A percentile compares a stretch with the other conserved stretches of the same genome.
phyloP scores from a whole-genome alignment of 768 basidiomycete species.

The Russula sp. region DNA sequence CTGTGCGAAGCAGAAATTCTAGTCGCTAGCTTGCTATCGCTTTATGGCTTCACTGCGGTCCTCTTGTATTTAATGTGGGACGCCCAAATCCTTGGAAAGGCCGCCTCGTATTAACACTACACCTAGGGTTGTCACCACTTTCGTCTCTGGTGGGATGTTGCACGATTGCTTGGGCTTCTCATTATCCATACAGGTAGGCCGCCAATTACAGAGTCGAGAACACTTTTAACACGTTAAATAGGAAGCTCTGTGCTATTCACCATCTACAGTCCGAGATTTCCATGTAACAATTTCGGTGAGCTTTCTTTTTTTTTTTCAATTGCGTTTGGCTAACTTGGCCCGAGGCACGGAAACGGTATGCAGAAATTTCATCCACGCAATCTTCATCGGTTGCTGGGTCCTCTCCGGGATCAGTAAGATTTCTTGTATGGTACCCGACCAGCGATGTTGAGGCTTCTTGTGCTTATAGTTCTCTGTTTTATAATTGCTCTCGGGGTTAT shows the following conservation, averaged over 20 bases:
- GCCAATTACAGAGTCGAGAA: background rate
- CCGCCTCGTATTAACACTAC: background rate
- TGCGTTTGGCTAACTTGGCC: background rate
- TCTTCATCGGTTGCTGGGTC: conserved; percentile 23
- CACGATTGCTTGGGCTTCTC: conserved; percentile 15
- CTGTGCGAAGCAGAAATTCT: conserved; percentile 7
- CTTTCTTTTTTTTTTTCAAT: background rate
- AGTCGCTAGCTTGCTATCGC: background rate
- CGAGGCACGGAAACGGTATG: conserved; percentile 12
- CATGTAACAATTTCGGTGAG: conserved; percentile 23
- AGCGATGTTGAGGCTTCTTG: background rate
- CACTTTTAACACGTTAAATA: background rate
- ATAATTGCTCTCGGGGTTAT: conserved; percentile 19
- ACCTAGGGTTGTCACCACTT: conserved; percentile 22
- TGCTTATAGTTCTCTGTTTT: conserved; percentile 17
- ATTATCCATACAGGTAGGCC: conserved; percentile 21
- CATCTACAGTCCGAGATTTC: conserved; percentile 1
- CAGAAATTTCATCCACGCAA: background rate
- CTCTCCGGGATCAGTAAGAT: conserved; percentile 21
- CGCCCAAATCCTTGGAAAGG: background rate
- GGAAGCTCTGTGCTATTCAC: conserved; percentile 22
- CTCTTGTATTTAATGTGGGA: conserved; percentile 29
- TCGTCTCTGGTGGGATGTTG: conserved; percentile 25
- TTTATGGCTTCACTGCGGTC: conserved; percentile 22
- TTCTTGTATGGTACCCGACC: background rate